Evolutionary conservation across 73 alveolate species (phyloP), one percentile per base, ranked within the genome.

Genomic region (Paramecium pentaurelia): DNA sequence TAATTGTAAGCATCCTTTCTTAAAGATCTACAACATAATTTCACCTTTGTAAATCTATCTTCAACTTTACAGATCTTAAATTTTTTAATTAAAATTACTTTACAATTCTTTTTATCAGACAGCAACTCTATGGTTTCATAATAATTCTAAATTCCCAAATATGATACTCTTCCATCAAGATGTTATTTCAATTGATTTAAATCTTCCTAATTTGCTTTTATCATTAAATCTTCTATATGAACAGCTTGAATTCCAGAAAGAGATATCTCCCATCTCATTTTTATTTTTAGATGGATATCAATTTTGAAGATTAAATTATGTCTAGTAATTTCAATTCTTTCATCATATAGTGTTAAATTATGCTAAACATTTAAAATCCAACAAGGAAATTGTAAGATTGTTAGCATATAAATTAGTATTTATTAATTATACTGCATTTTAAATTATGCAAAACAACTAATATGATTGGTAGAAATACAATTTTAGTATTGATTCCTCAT

Each of bases 181-280:
- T 64, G 28, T 1, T 64, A 4, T 32, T 64, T 64, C 8, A 64
- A 28, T 64, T 64, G 9, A 28, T 12, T 25, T 34, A 64, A 64
- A 6, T 32, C 16, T 5, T 12, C 84, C 12, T 28, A 11, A 34
- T 64, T 42, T 10, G 84, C 84, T 32, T 28, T 7, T 0, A 64
- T 64, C 28, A 28, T 32, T 12, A 32, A 14, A 64, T 64, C 47
- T 3, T 64, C 4, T 8, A 64, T 64, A 32, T 64, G 32, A 12
- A 64, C 28, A 1, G 84, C 20, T 34, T 64, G 20, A 8, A 64
- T 64, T 28, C 84, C 84, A 32, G 42, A 32, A 12, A 14, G 6
- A 28, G 84, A 64, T 11, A 64, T 64, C 27, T 64, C 84, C 84
- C 84, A 64, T 64, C 49, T 64, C 47, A 64, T 64, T 64, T 64